phyloP scores from a whole-genome alignment of 2,329 filamentous ascomycete species.

The Phialemoniopsis sp. region DNA sequence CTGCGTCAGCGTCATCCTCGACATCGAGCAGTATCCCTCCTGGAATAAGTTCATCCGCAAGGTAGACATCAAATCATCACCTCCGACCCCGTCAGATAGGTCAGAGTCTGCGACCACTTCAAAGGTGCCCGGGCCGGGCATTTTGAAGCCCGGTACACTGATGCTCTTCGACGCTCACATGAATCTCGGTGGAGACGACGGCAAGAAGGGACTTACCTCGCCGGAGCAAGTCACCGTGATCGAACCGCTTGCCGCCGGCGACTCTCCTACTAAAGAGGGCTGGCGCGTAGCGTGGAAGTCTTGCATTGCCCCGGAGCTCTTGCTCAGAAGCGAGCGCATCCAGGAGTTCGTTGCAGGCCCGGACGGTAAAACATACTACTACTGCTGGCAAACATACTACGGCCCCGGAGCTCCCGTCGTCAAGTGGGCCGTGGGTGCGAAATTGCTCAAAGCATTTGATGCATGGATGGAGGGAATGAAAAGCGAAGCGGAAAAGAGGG shows the following conservation, averaged over 20 bases:
- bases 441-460: conserved; percentile 27
- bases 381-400: conserved; percentile 41
- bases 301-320: conserved; percentile 21
- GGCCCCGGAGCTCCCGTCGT: conserved; percentile 29
- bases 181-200: conserved; percentile 13
- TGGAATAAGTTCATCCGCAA: conserved; percentile 29
- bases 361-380: conserved; percentile 31
- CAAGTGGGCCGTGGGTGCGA: conserved; percentile 21
- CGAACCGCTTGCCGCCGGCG: conserved; percentile 22
- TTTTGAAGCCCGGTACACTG: conserved; percentile 21
- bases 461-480: conserved; percentile 34
- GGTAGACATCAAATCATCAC: conserved; percentile 18
- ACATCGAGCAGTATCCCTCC: conserved; percentile 22
- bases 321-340: conserved; percentile 32
- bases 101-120: conserved; percentile 7
- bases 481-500: conserved; percentile 17
- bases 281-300: conserved; percentile 33
- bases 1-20: conserved; percentile 27
- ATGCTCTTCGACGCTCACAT: conserved; percentile 28
- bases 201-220: conserved; percentile 9
- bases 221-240: conserved; percentile 19
- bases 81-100: conserved; percentile 2
- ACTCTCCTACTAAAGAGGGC: conserved; percentile 15
- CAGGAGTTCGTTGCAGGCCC: conserved; percentile 34
- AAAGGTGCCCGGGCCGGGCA: conserved; percentile 5